Evolutionary conservation across 257 asterid species (phyloP).

Genomic region (Leptodermis oblonga): DNA sequence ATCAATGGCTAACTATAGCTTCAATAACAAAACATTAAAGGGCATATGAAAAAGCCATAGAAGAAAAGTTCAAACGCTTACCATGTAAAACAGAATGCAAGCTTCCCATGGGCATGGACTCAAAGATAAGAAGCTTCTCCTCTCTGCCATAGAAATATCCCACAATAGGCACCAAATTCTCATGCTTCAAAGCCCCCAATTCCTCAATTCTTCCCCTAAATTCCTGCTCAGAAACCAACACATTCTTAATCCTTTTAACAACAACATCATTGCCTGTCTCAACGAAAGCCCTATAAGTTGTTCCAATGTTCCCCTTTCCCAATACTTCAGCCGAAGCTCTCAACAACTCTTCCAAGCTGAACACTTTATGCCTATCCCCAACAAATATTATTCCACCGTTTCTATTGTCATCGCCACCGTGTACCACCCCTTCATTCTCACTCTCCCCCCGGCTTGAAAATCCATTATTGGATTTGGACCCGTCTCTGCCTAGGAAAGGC

Average conservation of each 20-base stretch:
- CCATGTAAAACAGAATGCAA: conserved; percentile 48
- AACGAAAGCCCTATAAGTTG: conserved; percentile 57
- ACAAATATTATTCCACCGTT: conserved; percentile 41
- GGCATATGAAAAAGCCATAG: background rate
- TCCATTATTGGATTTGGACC: conserved; percentile 1
- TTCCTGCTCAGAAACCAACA: conserved; percentile 33
- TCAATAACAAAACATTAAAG: background rate
- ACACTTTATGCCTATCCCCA: conserved; percentile 22
- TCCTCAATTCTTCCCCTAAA: conserved; percentile 41
- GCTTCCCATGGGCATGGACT: conserved; percentile 44
- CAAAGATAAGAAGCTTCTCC: conserved; percentile 54
- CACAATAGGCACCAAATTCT: conserved; percentile 46
- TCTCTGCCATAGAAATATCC: conserved; percentile 58
- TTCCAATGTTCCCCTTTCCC: conserved; percentile 51
- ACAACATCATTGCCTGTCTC: conserved; percentile 49
- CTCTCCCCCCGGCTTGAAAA: background rate
- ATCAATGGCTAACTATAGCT: too few species aligned
- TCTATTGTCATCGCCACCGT: conserved; percentile 22
- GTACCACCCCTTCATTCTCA: background rate
- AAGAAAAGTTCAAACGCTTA: conserved; percentile 11
- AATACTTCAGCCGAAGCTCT: conserved; percentile 53
- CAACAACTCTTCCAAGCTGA: conserved; percentile 44
- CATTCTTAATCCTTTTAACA: conserved; percentile 59
- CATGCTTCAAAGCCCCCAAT: conserved; percentile 39
- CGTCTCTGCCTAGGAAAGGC: conserved; percentile 8